A percentile compares a stretch with the other conserved stretches of the same genome.
Evolutionary conservation across 139 green algal species (phyloP).

Genomic region (Asterochloris erici): DNA sequence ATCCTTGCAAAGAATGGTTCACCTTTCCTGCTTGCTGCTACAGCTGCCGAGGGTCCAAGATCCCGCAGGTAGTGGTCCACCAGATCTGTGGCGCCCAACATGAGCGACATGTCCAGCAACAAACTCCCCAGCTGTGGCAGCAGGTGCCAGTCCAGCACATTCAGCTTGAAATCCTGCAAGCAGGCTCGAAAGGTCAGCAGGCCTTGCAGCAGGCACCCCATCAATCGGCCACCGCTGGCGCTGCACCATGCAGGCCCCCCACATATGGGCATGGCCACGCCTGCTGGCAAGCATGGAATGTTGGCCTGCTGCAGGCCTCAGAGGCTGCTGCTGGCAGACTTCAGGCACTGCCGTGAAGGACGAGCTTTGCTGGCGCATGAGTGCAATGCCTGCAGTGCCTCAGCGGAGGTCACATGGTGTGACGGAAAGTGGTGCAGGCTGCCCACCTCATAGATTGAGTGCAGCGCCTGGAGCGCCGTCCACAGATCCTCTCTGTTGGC

Average conservation of each 20-base stretch:
- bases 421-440: too few species aligned
- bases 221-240: too few species aligned
- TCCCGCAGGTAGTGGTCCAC: constrained; percentile 62
- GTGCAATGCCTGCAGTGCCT: too few species aligned
- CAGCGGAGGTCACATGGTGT: too few species aligned
- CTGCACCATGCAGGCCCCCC: too few species aligned
- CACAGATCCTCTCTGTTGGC: constrained; percentile 19
- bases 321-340: too few species aligned
- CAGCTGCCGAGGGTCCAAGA: constrained; percentile 23
- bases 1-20: neutral
- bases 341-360: too few species aligned
- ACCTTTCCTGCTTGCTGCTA: neutral
- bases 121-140: constrained; percentile 35
- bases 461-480: constrained; percentile 53
- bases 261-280: too few species aligned
- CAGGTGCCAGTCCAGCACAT: constrained; percentile 44
- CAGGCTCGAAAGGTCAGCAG: neutral
- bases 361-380: too few species aligned
- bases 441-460: constrained; percentile 58
- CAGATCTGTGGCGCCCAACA: constrained; percentile 36
- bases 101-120: constrained; percentile 29
- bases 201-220: too few species aligned
- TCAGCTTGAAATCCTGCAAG: constrained; percentile 63
- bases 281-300: too few species aligned
- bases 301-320: too few species aligned